phyloP scores from a whole-genome alignment of 768 basidiomycete genomes.

The Kockovaella imperatae region DNA sequence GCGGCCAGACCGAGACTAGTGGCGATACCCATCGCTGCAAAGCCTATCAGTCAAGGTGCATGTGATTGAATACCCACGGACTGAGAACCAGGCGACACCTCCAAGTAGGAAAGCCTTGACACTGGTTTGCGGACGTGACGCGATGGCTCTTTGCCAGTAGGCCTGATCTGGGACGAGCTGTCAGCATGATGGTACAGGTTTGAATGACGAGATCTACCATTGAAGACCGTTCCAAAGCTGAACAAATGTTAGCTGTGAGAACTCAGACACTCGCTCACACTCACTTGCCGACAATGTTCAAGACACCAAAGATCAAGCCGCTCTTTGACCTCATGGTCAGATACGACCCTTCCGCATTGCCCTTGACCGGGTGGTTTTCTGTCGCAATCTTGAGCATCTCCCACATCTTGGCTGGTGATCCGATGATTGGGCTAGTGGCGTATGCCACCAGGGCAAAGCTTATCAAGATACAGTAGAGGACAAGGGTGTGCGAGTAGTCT shows the following conservation, averaged over 20 bases:
- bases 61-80: too few species aligned
- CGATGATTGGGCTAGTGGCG: slow-evolving; percentile 63
- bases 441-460: slow-evolving; percentile 70
- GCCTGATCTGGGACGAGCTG: slow-evolving; percentile 55
- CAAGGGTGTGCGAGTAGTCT: slow-evolving; percentile 70
- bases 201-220: too few species aligned
- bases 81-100: slow-evolving; percentile 80
- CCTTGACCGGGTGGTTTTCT: slow-evolving; percentile 55
- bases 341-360: slow-evolving; percentile 81
- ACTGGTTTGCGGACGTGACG: slow-evolving; percentile 69
- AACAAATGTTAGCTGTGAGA: background rate
- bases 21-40: slow-evolving; percentile 70
- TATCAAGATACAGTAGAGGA: slow-evolving; percentile 80
- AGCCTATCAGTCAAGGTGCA: too few species aligned
- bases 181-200: slow-evolving; percentile 25
- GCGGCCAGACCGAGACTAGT: slow-evolving; percentile 82
- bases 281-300: slow-evolving; percentile 81
- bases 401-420: slow-evolving; percentile 69
- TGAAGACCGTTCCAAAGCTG: background rate
- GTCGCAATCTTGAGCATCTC: slow-evolving; percentile 62
- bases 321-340: slow-evolving; percentile 69
- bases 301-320: slow-evolving; percentile 74
- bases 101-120: slow-evolving; percentile 88
- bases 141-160: slow-evolving; percentile 88
- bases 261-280: background rate